Evolutionary conservation across 176 grass and related monocot species (phyloP), one percentile per base, ranked within the genome.

Genomic region (Thalia dealbata): DNA sequence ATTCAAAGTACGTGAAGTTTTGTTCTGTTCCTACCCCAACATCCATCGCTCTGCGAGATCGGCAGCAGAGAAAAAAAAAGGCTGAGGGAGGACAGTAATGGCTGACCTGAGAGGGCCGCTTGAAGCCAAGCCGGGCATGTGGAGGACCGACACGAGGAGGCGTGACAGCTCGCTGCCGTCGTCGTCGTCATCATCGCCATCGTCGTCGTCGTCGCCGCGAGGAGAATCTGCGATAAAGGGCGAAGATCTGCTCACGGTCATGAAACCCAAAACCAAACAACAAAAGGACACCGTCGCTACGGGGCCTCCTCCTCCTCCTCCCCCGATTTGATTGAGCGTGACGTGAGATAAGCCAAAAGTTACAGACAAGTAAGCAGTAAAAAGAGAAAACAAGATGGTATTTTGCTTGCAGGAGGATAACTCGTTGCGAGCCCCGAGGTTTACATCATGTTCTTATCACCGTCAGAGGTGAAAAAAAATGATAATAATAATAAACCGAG

Each of bases 101-200:
- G 3, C 3, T 0, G 4, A 83, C 81, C 81, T 83, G 75, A 26
- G 66, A 83, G 68, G 14, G 75, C 81, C 66, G 75, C 69, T 83
- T 73, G 75, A 45, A 83, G 75, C 81, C 81, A 83, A 72, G 81
- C 43, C 5, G 81, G 81, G 45, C 81, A 78, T 14, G 73, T 70
- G 64, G 48, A 63, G 54, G 80, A 72, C 66, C 73, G 80, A 76
- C 64, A 72, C 45, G 72, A 54, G 45, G 72, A 54, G 45, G 72
- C 45, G 35, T 78, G 81, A 73, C 67, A 83, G 69, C 59, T 72
- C 48, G 70, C 50, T 30, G 70, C 9, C 24, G 11, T 30, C 26
- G 22, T 51, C 69, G 70, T 51, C 70, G 70, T 52, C 46, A 14
- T 15, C 48, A 45, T 51, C 46, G 69, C 9, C 22, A 11, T 29